Percentiles rank a stretch among this genome's conserved stretches.
These are phyloP conservation scores for Leccinum sublutescens DNA, from an alignment of 768 basidiomycete species.

Conservation along the genomic window DNA sequence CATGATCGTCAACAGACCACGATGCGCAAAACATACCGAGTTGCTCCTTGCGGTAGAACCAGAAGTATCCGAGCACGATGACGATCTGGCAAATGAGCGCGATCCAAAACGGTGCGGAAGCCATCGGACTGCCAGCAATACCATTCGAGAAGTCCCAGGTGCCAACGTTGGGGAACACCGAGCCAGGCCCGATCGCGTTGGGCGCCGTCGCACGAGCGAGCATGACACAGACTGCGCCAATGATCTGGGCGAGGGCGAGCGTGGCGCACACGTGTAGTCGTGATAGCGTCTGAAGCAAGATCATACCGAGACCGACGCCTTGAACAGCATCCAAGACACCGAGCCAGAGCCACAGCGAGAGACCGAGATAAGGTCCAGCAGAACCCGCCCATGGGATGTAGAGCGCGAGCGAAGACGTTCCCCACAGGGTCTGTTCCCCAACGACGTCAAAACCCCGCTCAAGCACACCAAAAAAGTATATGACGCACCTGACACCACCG, in stretches of 20 bases:
- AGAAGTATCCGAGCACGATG: conserved; percentile 90
- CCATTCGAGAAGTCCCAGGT: conserved; percentile 86
- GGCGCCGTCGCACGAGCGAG: conserved; percentile 89
- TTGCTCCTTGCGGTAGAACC: conserved; percentile 97
- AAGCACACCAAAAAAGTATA: background rate
- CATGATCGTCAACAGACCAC: too few species aligned
- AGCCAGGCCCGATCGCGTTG: conserved; percentile 82
- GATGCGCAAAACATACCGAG: conserved; percentile 49
- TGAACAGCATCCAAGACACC: conserved; percentile 93
- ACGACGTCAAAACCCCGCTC: conserved; percentile 1
- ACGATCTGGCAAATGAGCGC: conserved; percentile 76
- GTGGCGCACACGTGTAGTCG: conserved; percentile 94
- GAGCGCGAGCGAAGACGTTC: conserved; percentile 87
- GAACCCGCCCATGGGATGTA: conserved; percentile 93
- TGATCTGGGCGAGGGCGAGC: conserved; percentile 84
- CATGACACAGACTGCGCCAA: conserved; percentile 91
- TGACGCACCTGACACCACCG: conserved; percentile 85
- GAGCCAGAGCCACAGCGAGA: conserved; percentile 92
- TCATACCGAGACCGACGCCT: conserved; percentile 92
- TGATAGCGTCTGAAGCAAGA: conserved; percentile 86
- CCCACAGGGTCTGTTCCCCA: conserved; percentile 76
- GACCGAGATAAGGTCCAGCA: conserved; percentile 84
- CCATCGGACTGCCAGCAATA: conserved; percentile 75
- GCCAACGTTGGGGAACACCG: conserved; percentile 89
- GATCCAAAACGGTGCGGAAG: conserved; percentile 84